Evolutionary conservation across 1,284 basidiomycete species (phyloP).

Genomic region (Chondrostereum purpureum): DNA sequence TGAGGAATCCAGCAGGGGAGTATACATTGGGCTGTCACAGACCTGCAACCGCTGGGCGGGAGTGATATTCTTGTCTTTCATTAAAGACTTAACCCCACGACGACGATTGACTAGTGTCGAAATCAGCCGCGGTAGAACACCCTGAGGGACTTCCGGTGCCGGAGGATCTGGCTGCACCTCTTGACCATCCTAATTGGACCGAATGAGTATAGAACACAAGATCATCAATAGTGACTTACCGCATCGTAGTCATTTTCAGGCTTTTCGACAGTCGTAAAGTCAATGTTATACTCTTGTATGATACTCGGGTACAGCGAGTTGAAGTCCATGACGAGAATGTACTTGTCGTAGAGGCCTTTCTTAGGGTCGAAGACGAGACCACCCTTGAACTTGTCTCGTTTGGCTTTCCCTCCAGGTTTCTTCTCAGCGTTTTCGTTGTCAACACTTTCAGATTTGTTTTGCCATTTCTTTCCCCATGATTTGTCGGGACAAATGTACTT

Average conservation of each 20-base stretch:
- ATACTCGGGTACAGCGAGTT: slow-evolving; percentile 99
- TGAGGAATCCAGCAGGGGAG: slow-evolving; percentile 1
- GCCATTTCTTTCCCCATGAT: slow-evolving; percentile 71
- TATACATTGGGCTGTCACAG: slow-evolving; percentile 14
- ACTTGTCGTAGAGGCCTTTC: slow-evolving; percentile 94
- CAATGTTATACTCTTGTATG: slow-evolving; percentile 99
- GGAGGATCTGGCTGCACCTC: slow-evolving; percentile 91
- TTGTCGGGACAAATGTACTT: slow-evolving; percentile 99
- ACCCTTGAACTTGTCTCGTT: slow-evolving; percentile 96
- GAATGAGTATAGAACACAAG: slow-evolving; percentile 6
- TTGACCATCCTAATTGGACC: slow-evolving; percentile 57
- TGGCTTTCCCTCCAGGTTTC: slow-evolving; percentile 53
- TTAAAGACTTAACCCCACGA: slow-evolving; percentile 86
- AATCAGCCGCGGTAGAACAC: slow-evolving; percentile 93
- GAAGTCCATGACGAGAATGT: slow-evolving; percentile 99
- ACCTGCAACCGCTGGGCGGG: slow-evolving; percentile 84
- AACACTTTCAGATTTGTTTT: slow-evolving; percentile 56
- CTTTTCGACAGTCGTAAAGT: slow-evolving; percentile 93
- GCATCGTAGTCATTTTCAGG: slow-evolving; percentile 48
- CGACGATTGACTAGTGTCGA: slow-evolving; percentile 89
- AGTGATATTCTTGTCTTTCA: slow-evolving; percentile 84
- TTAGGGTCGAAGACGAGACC: slow-evolving; percentile 98
- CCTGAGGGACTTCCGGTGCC: slow-evolving; percentile 65
- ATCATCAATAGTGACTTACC: slow-evolving; percentile 29
- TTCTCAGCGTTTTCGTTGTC: slow-evolving; percentile 52